Conservation (phyloP, 2,329 filamentous ascomycete genomes). For the Cladosporium oxysporum region DNA sequence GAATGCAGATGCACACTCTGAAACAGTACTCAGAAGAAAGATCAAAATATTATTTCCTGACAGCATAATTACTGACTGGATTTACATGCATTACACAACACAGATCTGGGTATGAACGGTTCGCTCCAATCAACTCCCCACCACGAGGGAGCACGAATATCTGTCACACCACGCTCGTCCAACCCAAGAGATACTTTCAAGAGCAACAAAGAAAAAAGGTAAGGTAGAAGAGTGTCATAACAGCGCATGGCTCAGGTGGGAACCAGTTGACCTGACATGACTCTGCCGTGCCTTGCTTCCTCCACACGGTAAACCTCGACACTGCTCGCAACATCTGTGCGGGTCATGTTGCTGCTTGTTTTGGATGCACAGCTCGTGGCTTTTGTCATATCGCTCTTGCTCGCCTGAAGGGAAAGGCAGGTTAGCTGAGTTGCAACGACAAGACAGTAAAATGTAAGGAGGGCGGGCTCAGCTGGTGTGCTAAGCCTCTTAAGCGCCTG, state of each 20-base stretch:
- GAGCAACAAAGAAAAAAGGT: slow-evolving; percentile 17
- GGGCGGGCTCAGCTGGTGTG: slow-evolving; percentile 15
- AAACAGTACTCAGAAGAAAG: background rate
- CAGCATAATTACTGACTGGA: slow-evolving; percentile 10
- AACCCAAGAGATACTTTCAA: slow-evolving; percentile 10
- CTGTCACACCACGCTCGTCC: slow-evolving; percentile 16
- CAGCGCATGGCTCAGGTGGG: slow-evolving; percentile 5
- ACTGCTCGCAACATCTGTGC: slow-evolving; percentile 17
- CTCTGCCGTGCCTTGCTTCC: slow-evolving; percentile 16
- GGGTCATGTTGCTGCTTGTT: slow-evolving; percentile 13
- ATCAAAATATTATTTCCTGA: slow-evolving; percentile 15
- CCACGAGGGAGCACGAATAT: background rate
- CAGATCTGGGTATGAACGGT: slow-evolving; percentile 21
- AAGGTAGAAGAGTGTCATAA: slow-evolving; percentile 12
- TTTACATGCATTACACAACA: slow-evolving; percentile 21
- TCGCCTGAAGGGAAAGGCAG: slow-evolving; percentile 17
- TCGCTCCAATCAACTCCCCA: slow-evolving; percentile 14
- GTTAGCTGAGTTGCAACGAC: slow-evolving; percentile 17
- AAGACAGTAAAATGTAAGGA: slow-evolving; percentile 15
- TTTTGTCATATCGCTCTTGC: slow-evolving; percentile 18
- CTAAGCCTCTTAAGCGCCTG: slow-evolving; percentile 25
- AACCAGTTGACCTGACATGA: slow-evolving; percentile 17
- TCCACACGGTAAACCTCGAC: slow-evolving; percentile 17
- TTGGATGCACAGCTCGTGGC: slow-evolving; percentile 16
- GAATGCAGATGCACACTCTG: background rate